Conservation (phyloP, 2,329 filamentous ascomycete species). For the Orbilia blumenaviensis region DNA sequence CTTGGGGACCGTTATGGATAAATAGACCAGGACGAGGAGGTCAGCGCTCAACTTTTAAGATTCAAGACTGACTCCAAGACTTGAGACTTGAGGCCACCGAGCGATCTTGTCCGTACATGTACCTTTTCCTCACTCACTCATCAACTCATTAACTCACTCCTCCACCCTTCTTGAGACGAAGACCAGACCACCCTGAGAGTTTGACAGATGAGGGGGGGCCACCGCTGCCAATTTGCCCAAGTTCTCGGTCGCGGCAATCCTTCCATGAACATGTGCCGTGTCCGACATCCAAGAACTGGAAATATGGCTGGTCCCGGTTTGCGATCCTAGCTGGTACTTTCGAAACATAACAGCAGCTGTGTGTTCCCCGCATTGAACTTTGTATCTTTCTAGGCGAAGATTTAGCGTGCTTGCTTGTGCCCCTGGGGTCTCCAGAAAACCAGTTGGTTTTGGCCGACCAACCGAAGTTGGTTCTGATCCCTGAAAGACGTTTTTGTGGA, state of each 20-base stretch:
- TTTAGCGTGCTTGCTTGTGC: constrained; percentile 36
- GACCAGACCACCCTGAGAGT: background rate
- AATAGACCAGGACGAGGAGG: constrained; percentile 33
- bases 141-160: too few relatives aligned
- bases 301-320: constrained; percentile 15
- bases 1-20: constrained; percentile 45
- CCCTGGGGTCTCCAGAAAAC: constrained; percentile 37
- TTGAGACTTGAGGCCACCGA: too few relatives aligned
- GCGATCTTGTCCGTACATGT: constrained; percentile 15
- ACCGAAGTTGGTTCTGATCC: constrained; percentile 43
- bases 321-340: background rate
- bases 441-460: constrained; percentile 41
- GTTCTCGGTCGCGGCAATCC: constrained; percentile 30
- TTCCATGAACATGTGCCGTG: constrained; percentile 45
- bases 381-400: constrained; percentile 33
- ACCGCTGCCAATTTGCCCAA: constrained; percentile 43
- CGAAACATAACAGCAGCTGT: constrained; percentile 18
- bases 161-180: constrained; percentile 31
- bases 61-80: background rate
- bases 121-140: too few relatives aligned
- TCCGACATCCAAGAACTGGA: constrained; percentile 38
- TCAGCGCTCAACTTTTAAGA: constrained; percentile 9
- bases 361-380: constrained; percentile 50
- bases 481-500: constrained; percentile 44
- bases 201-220: constrained; percentile 21